phyloP scores from a whole-genome alignment of 495 filamentous ascomycete species.

The Aspergillus funiculosus region DNA sequence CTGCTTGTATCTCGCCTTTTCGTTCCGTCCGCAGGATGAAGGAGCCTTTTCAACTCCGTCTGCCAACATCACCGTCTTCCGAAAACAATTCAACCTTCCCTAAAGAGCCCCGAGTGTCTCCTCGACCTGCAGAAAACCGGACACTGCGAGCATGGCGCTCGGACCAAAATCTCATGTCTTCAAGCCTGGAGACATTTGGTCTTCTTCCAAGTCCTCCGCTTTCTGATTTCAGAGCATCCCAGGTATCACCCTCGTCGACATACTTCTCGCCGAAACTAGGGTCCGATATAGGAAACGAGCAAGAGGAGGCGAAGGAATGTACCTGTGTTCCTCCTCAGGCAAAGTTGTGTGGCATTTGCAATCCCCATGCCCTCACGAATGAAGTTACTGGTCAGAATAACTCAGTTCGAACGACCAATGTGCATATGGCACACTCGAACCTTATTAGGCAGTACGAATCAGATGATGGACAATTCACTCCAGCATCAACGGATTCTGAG shows the following conservation, averaged over 20 bases:
- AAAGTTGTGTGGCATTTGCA: slow-evolving; percentile 17
- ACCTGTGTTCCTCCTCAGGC: not conserved
- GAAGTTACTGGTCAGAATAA: slow-evolving; percentile 9
- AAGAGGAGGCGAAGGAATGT: slow-evolving; percentile 3
- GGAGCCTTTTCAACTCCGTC: slow-evolving; percentile 39
- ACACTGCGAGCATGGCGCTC: slow-evolving; percentile 40
- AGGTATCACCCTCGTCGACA: slow-evolving; percentile 26
- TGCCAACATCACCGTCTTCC: slow-evolving; percentile 34
- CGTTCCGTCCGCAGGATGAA: slow-evolving; percentile 46
- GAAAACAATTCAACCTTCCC: slow-evolving; percentile 22
- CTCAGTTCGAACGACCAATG: slow-evolving; percentile 26
- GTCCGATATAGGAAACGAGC: slow-evolving; percentile 15
- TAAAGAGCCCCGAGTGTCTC: slow-evolving; percentile 16
- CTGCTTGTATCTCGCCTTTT: slow-evolving; percentile 36
- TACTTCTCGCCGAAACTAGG: slow-evolving; percentile 29
- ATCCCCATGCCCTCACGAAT: slow-evolving; percentile 7
- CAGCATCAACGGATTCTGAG: slow-evolving; percentile 3
- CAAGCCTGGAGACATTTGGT: slow-evolving; percentile 34
- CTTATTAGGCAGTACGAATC: slow-evolving; percentile 31
- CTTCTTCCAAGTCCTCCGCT: slow-evolving; percentile 41
- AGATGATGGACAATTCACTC: slow-evolving; percentile 15
- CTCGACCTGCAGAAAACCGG: slow-evolving; percentile 17
- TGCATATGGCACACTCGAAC: slow-evolving; percentile 37
- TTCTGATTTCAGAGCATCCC: slow-evolving; percentile 32
- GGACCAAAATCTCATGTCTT: slow-evolving; percentile 35